These are phyloP conservation scores for Eucalyptus pauciflora DNA, from an alignment of 345 rosid genomes.

Conservation along the genomic window DNA sequence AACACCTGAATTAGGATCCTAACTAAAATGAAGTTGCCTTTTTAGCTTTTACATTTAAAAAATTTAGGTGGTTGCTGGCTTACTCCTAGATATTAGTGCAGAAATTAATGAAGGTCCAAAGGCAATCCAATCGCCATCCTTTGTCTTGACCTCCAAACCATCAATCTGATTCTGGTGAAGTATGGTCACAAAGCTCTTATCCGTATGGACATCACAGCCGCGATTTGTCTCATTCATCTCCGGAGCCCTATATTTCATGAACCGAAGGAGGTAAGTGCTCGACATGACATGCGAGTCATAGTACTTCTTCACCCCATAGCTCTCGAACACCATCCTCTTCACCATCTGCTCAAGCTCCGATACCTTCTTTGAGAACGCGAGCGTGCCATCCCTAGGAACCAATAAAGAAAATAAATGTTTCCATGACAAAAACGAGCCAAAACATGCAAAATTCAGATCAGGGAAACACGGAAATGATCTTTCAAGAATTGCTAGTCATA, in stretches of 20 bases:
- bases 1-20: neutral
- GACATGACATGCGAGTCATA: slow-evolving; percentile 15
- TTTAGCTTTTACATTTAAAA: neutral
- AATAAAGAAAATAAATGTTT: neutral
- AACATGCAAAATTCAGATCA: neutral
- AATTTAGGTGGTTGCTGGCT: neutral
- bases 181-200: slow-evolving; percentile 40
- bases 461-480: neutral
- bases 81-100: slow-evolving; percentile 38
- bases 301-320: slow-evolving; percentile 24
- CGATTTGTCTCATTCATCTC: slow-evolving; percentile 1
- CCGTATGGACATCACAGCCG: slow-evolving; percentile 36
- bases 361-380: slow-evolving; percentile 7
- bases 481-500: neutral
- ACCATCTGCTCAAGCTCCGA: slow-evolving; percentile 31
- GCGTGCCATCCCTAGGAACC: slow-evolving; percentile 7
- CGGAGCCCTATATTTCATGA: slow-evolving; percentile 30
- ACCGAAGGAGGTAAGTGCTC: slow-evolving; percentile 26
- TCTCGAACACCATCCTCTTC: slow-evolving; percentile 44
- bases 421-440: neutral
- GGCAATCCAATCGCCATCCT: slow-evolving; percentile 26
- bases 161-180: slow-evolving; percentile 45
- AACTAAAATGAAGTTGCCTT: neutral
- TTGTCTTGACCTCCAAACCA: slow-evolving; percentile 38
- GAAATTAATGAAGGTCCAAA: slow-evolving; percentile 45